Percentiles rank a stretch among this genome's conserved stretches.
Evolutionary conservation across 352 stramenopile species (phyloP).

Genomic region (Phytophthora fragariaefolia): DNA sequence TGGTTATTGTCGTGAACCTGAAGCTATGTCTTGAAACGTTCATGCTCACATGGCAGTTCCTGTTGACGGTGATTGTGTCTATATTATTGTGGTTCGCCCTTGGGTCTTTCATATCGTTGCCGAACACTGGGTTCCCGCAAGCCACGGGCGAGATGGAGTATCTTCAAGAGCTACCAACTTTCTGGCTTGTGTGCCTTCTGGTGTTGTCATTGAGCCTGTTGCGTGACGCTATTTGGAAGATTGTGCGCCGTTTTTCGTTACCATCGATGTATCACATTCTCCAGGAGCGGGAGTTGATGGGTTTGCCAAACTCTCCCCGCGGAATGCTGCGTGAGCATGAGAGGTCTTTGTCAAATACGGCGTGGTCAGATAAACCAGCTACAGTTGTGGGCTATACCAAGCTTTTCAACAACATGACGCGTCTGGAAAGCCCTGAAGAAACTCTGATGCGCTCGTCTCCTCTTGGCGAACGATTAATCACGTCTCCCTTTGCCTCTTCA

Average conservation of each 20-base stretch:
- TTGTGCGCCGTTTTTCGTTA: conserved; percentile 64
- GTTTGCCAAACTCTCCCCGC: conserved; percentile 62
- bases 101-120: conserved; percentile 61
- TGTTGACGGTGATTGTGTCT: conserved; percentile 59
- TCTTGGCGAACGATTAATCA: conserved; percentile 65
- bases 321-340: conserved; percentile 53
- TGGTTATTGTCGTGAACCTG: conserved; percentile 80
- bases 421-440: conserved; percentile 61
- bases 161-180: conserved; percentile 59
- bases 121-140: conserved; percentile 59
- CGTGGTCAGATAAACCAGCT: conserved; percentile 52
- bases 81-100: conserved; percentile 74
- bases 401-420: conserved; percentile 51
- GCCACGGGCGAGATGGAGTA: conserved; percentile 76
- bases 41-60: conserved; percentile 75
- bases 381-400: conserved; percentile 60
- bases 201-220: conserved; percentile 69
- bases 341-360: conserved; percentile 18
- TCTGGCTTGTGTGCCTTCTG: conserved; percentile 67
- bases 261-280: conserved; percentile 83
- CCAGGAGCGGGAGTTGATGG: conserved; percentile 75
- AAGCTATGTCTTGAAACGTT: conserved; percentile 82
- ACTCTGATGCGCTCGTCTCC: conserved; percentile 64
- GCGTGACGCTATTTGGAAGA: conserved; percentile 78
- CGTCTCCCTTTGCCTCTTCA: conserved; percentile 26